Conservation (phyloP, 1,139 yeast genomes). For the Debaryomycetaceae sp. region DNA sequence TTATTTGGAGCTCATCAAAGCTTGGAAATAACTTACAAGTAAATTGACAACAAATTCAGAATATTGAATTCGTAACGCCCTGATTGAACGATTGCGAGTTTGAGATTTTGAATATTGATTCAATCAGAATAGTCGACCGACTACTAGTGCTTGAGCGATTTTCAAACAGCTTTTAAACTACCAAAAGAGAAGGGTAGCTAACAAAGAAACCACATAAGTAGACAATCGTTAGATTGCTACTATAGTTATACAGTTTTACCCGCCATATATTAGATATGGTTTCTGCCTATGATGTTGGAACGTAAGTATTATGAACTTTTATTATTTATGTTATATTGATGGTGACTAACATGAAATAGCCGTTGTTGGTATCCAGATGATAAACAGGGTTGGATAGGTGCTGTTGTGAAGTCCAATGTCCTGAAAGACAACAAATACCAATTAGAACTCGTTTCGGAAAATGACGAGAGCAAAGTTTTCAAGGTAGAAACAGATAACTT, state of each 20-base stretch:
- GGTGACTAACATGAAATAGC: constrained; percentile 31
- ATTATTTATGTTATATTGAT: not conserved
- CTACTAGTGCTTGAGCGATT: not conserved
- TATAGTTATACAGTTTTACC: not conserved
- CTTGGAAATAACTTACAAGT: not conserved
- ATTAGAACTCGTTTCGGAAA: constrained; percentile 61
- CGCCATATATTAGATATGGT: constrained; percentile 15
- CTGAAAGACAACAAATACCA: constrained; percentile 51
- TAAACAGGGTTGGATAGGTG: constrained; percentile 88
- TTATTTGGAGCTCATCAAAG: not conserved
- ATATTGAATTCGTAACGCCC: not conserved
- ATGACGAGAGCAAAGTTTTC: constrained; percentile 47
- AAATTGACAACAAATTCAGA: too few species aligned
- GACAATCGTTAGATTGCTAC: too few species aligned
- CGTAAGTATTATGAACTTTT: constrained; percentile 1
- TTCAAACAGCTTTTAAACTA: not conserved
- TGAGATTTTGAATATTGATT: not conserved
- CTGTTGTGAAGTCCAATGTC: constrained; percentile 60
- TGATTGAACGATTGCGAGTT: not conserved
- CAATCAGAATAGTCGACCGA: not conserved
- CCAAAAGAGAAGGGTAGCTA: not conserved
- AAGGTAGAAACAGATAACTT: constrained; percentile 53
- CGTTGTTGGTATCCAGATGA: constrained; percentile 97
- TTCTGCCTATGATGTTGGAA: constrained; percentile 24
- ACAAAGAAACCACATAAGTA: too few species aligned